Base-by-base conservation (phyloP, 805 yeast species). In the Candida hispaniensis region DNA sequence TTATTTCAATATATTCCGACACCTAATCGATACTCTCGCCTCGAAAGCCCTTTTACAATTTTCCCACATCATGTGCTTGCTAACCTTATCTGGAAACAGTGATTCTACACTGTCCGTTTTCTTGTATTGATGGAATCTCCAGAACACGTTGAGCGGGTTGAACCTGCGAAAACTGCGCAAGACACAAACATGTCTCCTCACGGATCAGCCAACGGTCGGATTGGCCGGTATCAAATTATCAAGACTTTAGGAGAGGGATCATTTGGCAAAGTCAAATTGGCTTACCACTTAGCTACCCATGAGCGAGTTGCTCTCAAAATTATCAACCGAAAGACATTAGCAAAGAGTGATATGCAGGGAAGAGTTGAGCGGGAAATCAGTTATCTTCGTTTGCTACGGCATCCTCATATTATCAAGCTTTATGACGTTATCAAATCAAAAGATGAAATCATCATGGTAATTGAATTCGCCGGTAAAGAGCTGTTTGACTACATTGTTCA, bases 291-390 rank as follows among this genome's bases (percentile, higher is more conserved):
- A 45, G 79, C 81, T 9, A 86, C 96, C 3, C 93, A 93, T 23
- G 94, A 86, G 50, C 69, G 78, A 43, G 97, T 86, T 14, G 97
- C 97, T 2, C 64, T 86, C 43, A 86, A 86, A 56, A 88, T 86
- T 56, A 88, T 88, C 62, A 82, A 88, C 57, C 67, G 93, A 44
- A 83, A 82, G 58, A 83, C 94, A 0, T 64, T 86, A 53, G 93
- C 95, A 30, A 88, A 88, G 53, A 73, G 85, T 7, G 97, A 86
- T 58, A 86, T 86, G 97, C 95, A 86, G 54, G 96, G 96, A 16
- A 67, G 97, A 44, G 76, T 88, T 17, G 97, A 88, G 63, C 68
- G 97, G 48, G 97, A 88, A 56, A 88, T 88, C 35, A 77, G 93
- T 8, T 88, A 88, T 54, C 64, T 88, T 45, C 64, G 96, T 38